Conservation (phyloP, 1,284 basidiomycete species). For the Psilocybe mexicana region DNA sequence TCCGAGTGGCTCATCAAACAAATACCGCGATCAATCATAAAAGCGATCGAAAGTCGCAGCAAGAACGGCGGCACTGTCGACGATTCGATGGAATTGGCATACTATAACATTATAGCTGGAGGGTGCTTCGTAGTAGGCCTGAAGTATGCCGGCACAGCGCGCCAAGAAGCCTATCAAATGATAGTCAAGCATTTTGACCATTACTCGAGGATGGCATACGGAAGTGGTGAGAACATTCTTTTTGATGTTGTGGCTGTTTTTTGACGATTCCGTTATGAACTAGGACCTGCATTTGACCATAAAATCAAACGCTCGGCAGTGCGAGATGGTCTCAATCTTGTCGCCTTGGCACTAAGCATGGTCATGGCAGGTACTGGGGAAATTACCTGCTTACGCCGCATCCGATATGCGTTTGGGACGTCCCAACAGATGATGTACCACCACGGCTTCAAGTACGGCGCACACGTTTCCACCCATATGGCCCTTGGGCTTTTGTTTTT, state of each 20-base stretch:
- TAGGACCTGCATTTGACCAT: constrained; percentile 79
- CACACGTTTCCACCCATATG: constrained; percentile 90
- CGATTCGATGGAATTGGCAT: constrained; percentile 81
- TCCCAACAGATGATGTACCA: constrained; percentile 80
- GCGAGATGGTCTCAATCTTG: constrained; percentile 86
- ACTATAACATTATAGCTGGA: constrained; percentile 88
- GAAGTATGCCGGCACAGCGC: constrained; percentile 92
- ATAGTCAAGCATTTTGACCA: constrained; percentile 82
- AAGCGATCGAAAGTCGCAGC: constrained; percentile 54
- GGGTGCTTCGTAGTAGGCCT: constrained; percentile 91
- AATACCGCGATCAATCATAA: constrained; percentile 70
- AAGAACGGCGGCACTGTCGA: constrained; percentile 58
- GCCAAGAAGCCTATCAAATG: constrained; percentile 82
- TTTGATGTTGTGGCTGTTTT: neutral
- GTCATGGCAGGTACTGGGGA: constrained; percentile 98
- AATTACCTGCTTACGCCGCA: constrained; percentile 84
- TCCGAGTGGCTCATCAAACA: constrained; percentile 79
- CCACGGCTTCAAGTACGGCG: constrained; percentile 81
- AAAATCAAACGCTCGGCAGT: constrained; percentile 84
- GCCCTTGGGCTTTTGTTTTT: constrained; percentile 93
- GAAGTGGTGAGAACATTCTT: constrained; percentile 49
- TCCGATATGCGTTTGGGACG: constrained; percentile 91
- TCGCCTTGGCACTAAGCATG: constrained; percentile 84
- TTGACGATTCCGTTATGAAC: neutral
- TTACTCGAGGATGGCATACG: constrained; percentile 68